phyloP scores from a whole-genome alignment of 2,329 filamentous ascomycete genomes.

The Diaporthe sp. region DNA sequence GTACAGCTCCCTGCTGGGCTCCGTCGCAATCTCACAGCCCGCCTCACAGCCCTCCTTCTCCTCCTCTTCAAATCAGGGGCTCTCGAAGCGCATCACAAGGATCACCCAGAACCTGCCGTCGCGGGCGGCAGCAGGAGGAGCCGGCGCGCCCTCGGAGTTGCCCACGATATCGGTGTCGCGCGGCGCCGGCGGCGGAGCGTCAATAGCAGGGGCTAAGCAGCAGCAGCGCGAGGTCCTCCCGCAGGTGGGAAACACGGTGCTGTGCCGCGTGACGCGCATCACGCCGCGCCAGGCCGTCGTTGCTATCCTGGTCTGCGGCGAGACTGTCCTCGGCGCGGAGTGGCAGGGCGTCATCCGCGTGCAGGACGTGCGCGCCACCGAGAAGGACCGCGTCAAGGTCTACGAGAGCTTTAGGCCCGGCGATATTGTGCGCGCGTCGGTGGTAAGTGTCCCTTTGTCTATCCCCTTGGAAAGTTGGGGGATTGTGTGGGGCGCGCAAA shows the following conservation, averaged over 20 bases:
- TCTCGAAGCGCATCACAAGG: conserved; percentile 72
- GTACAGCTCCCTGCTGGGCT: conserved; percentile 86
- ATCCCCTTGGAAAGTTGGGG: too few species aligned
- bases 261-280: conserved; percentile 88
- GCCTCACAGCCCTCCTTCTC: conserved; percentile 47
- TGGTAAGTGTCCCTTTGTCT: too few species aligned
- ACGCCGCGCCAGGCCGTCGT: conserved; percentile 88
- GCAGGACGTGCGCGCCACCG: conserved; percentile 94
- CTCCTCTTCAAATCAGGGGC: conserved; percentile 50
- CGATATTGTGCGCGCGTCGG: conserved; percentile 88
- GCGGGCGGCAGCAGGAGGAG: conserved; percentile 44
- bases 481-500: too few species aligned
- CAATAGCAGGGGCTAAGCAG: conserved; percentile 44
- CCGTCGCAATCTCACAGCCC: conserved; percentile 69
- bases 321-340: conserved; percentile 79
- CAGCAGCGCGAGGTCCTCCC: conserved; percentile 81
- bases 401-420: conserved; percentile 93
- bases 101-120: conserved; percentile 55
- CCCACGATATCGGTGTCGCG: conserved; percentile 70
- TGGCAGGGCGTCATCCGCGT: conserved; percentile 89
- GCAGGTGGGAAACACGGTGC: conserved; percentile 82
- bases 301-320: conserved; percentile 86
- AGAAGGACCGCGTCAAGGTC: conserved; percentile 95
- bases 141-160: conserved; percentile 57
- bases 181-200: conserved; percentile 9